Conservation (phyloP, 805 yeast species). For the Hanseniaspora valbyensis region DNA sequence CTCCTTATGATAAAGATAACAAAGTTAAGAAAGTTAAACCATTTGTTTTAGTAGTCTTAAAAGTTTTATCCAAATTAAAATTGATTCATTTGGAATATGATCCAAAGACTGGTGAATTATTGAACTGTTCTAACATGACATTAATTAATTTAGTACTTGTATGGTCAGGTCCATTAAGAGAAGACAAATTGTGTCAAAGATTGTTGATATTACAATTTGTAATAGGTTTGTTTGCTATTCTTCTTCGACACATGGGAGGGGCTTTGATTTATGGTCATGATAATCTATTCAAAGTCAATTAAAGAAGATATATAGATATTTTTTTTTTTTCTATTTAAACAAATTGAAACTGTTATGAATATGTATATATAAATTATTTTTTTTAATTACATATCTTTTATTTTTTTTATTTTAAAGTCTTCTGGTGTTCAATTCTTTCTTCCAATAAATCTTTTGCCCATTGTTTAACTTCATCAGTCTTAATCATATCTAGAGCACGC, state of each 20-base stretch:
- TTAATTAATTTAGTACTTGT: slow-evolving; percentile 72
- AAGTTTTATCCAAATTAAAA: slow-evolving; percentile 37
- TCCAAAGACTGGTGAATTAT: slow-evolving; percentile 25
- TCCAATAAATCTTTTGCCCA: slow-evolving; percentile 53
- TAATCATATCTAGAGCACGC: slow-evolving; percentile 48
- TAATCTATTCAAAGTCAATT: slow-evolving; percentile 42
- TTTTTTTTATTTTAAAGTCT: background rate
- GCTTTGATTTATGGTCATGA: slow-evolving; percentile 82
- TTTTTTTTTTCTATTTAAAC: background rate
- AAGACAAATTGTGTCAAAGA: slow-evolving; percentile 56
- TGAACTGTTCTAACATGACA: slow-evolving; percentile 68
- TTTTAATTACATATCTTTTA: background rate
- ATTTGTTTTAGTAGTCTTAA: slow-evolving; percentile 32
- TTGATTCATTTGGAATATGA: slow-evolving; percentile 39
- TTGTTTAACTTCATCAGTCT: slow-evolving; percentile 56
- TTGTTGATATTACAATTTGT: slow-evolving; percentile 53
- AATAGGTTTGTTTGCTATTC: slow-evolving; percentile 55
- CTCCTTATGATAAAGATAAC: slow-evolving; percentile 16
- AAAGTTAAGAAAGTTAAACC: slow-evolving; percentile 24
- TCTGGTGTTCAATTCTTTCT: slow-evolving; percentile 31
- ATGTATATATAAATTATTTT: no score
- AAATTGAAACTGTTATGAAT: no score
- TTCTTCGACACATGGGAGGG: slow-evolving; percentile 72
- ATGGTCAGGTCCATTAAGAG: slow-evolving; percentile 83
- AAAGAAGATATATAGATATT: slow-evolving; percentile 3